A percentile compares a stretch with the other conserved stretches of the same genome.
Evolutionary conservation across 1,139 yeast genomes (phyloP).

Genomic region (Blastobotrys capitulatus): DNA sequence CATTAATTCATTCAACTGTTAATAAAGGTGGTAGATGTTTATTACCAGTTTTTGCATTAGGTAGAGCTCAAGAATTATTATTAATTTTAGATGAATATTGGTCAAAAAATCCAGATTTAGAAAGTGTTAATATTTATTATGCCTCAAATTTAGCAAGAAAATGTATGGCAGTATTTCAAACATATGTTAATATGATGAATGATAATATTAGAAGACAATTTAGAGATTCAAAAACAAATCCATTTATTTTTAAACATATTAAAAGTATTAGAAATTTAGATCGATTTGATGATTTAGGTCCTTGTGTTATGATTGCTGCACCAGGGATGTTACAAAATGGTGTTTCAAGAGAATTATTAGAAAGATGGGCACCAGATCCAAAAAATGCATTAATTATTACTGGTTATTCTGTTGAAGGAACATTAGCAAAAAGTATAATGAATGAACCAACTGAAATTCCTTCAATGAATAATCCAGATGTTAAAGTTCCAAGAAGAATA

Average conservation of each 20-base stretch:
- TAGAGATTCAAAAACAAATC: slow-evolving; percentile 71
- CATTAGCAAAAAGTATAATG: slow-evolving; percentile 86
- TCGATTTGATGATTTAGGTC: slow-evolving; percentile 86
- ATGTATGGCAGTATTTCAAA: slow-evolving; percentile 96
- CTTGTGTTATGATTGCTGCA: slow-evolving; percentile 92
- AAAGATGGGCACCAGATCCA: slow-evolving; percentile 96
- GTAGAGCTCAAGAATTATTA: slow-evolving; percentile 91
- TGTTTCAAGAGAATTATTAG: slow-evolving; percentile 82
- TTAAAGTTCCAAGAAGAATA: slow-evolving; percentile 78
- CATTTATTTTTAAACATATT: slow-evolving; percentile 84
- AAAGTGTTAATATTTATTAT: slow-evolving; percentile 75
- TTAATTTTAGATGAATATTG: slow-evolving; percentile 92
- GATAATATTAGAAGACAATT: slow-evolving; percentile 77
- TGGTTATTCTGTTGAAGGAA: slow-evolving; percentile 97
- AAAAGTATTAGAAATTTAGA: slow-evolving; percentile 76
- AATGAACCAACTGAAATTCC: slow-evolving; percentile 89
- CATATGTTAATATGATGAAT: slow-evolving; percentile 96
- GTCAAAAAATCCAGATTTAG: slow-evolving; percentile 78
- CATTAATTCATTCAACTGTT: slow-evolving; percentile 76
- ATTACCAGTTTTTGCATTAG: slow-evolving; percentile 92
- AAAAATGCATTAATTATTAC: slow-evolving; percentile 83
- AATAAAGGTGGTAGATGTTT: slow-evolving; percentile 87
- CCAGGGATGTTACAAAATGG: slow-evolving; percentile 99
- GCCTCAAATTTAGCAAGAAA: slow-evolving; percentile 92
- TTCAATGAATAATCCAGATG: slow-evolving; percentile 70